phyloP scores from a whole-genome alignment of 2,329 filamentous ascomycete species.

The Raffaelea deltoideospora region DNA sequence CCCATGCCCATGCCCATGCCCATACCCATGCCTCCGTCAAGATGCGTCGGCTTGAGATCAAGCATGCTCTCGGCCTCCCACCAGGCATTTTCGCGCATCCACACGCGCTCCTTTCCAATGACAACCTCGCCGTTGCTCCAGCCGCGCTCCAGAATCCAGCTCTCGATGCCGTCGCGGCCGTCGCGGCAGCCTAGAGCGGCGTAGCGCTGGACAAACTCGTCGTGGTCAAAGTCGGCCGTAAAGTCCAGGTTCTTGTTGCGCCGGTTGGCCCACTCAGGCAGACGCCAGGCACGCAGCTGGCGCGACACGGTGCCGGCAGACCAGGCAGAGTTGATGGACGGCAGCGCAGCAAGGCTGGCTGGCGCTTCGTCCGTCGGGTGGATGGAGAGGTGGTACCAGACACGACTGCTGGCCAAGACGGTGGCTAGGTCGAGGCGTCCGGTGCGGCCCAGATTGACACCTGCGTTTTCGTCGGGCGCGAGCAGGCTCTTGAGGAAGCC shows the following conservation, averaged over 20 bases:
- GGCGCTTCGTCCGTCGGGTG: constrained; percentile 85
- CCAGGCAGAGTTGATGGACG: constrained; percentile 69
- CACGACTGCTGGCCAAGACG: constrained; percentile 66
- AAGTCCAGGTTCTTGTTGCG: constrained; percentile 86
- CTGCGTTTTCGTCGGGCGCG: constrained; percentile 62
- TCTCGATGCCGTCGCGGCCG: constrained; percentile 84
- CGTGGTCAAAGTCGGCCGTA: constrained; percentile 87
- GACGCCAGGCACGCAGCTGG: constrained; percentile 81
- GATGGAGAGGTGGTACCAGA: constrained; percentile 87
- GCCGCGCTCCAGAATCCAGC: constrained; percentile 82
- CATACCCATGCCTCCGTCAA: no score
- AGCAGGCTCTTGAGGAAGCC: constrained; percentile 71
- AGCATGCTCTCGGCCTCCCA: constrained; percentile 97
- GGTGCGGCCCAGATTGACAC: constrained; percentile 63
- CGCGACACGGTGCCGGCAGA: constrained; percentile 85
- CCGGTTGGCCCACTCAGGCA: constrained; percentile 93
- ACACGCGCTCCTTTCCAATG: constrained; percentile 78
- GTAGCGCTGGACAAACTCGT: constrained; percentile 82
- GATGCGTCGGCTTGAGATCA: constrained; percentile 56
- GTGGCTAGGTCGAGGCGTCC: constrained; percentile 66
- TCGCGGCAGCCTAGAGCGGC: constrained; percentile 71
- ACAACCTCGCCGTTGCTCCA: constrained; percentile 98
- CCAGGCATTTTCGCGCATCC: constrained; percentile 90
- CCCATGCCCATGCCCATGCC: constrained; percentile 13
- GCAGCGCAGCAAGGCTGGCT: constrained; percentile 54